Conservation (phyloP, 108 stramenopile species). For the Parietichytrium sp. region DNA sequence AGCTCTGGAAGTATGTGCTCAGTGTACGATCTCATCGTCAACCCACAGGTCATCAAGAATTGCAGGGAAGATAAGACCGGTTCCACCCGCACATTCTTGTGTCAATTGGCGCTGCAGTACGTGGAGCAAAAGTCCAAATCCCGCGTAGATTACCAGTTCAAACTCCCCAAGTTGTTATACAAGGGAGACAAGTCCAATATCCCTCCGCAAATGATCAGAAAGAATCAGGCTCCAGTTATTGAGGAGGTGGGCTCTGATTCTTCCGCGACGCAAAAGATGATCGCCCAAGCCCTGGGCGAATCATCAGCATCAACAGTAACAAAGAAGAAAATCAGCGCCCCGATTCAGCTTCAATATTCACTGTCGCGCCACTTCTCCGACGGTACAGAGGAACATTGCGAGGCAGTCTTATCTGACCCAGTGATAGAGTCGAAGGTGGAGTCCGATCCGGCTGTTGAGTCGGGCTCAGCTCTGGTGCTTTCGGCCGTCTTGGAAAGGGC, state of each 20-base stretch:
- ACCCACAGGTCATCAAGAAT: constrained; percentile 53
- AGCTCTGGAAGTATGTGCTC: background rate
- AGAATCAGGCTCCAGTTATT: background rate
- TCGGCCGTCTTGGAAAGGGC: constrained; percentile 36
- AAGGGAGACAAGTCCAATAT: constrained; percentile 48
- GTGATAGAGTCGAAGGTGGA: constrained; percentile 25
- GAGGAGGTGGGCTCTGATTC: background rate
- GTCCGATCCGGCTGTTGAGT: background rate
- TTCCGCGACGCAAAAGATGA: background rate
- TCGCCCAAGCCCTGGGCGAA: too few relatives aligned
- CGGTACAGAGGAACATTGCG: too few relatives aligned
- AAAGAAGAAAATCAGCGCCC: too few relatives aligned
- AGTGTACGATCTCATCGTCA: constrained; percentile 49
- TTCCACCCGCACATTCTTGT: constrained; percentile 52
- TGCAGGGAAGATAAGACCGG: constrained; percentile 48
- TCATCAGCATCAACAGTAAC: too few relatives aligned
- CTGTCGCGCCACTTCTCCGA: too few relatives aligned
- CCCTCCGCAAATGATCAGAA: constrained; percentile 36
- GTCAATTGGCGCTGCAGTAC: constrained; percentile 58
- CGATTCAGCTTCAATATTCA: too few relatives aligned
- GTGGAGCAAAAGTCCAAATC: constrained; percentile 54
- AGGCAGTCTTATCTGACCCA: constrained; percentile 37
- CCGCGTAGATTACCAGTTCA: constrained; percentile 56
- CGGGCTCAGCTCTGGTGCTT: background rate
- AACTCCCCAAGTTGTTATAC: constrained; percentile 60